Base-by-base conservation (phyloP, 352 stramenopile species). In the Halophytophthora polymorphica region DNA sequence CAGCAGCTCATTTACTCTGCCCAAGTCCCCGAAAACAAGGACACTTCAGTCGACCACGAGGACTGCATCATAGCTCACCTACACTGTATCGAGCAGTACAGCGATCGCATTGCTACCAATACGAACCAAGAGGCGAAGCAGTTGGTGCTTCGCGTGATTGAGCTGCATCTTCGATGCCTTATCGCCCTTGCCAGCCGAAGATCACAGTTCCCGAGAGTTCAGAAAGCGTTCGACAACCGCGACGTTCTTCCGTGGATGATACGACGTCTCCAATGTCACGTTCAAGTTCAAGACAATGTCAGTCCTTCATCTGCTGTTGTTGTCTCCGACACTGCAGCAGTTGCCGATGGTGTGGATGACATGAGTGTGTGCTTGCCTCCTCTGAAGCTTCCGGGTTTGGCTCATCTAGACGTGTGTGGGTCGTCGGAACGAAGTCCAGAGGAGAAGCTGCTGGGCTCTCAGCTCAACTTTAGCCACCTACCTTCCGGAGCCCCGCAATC, bases 161-260 rank as follows among this genome's bases (percentile, higher is more conserved):
- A 61, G n/a, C 22, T 76, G n/a, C 56, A 77, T 15, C 41, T 84
- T 0, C 44, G 58, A 36, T 83, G 71, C 33, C 29, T 73, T 10
- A 50, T 88, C 8, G 50, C 62, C 3, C 53, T 83, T 18, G 66
- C 48, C 13, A 73, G 50, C 38, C 66, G 66, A 25, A 61, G 69
- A 22, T 49, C 55, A 10, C 47, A 58, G 4, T 45, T 61, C 8
- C 44, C 66, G 12, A 40, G 18, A 17, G 72, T 83, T 36, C 52
- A 69, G 17, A 36, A 59, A 11, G 71, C 66, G 5, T 71, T 83
- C 22, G n/a, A 34, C 10, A 23, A 37, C 7, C 31, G 38, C 28
- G 50, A 34, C 7, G 50, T 76, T 6, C 37, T 76, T 39, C 45
- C 53, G 14, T 40, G 52, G 2, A 23, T 75, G 22, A 23, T 70